Base-by-base conservation (phyloP, 257 asterid genomes). In the Dorcoceras hygrometricum region DNA sequence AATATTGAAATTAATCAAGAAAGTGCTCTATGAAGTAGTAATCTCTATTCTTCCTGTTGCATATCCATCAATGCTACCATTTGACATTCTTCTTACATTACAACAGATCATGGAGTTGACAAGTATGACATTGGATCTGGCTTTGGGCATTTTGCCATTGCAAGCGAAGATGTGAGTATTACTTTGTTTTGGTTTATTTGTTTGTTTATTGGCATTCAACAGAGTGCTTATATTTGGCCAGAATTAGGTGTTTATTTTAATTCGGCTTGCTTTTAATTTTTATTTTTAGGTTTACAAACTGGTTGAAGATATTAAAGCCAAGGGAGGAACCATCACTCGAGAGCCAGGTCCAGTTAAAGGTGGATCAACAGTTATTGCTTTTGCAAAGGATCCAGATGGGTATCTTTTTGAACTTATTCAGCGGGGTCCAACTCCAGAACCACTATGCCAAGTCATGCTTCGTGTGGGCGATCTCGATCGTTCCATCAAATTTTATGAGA, bases 301-400 rank as follows among this genome's bases (percentile, higher is more conserved):
- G 76, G 96, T 86, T 18, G 97, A 90, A 73, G 81, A 81, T 65
- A 78, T 90, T 28, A 94, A 88, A 81, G 84, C 91, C 22, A 90
- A 88, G 82, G 99, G 97, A 59, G 99, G 99, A 75, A 89, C 83
- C 28, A 84, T 94, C 73, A 88, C 97, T 70, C 83, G 99, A 70
- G 99, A 94, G 80, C 89, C 99, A 59, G 97, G 99, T 59, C 97
- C 99, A 63, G 99, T 94, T 71, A 90, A 94, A 80, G 99, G 99
- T 71, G 99, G 99, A 66, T 73, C 86, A 23, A 55, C 72, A 76
- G 95, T 94, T 54, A 94, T 94, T 78, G 97, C 99, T 57, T 94
- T 94, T 79, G 99, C 84, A 31, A 94, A 88, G 78, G 97, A 94
- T 80, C 99, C 97, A 8, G 99, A 94, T 82, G 99, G 99, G 68